Evolutionary conservation across 2,329 filamentous ascomycete genomes (phyloP), one percentile per base, ranked within the genome.

Genomic region (Diatrype stigma): DNA sequence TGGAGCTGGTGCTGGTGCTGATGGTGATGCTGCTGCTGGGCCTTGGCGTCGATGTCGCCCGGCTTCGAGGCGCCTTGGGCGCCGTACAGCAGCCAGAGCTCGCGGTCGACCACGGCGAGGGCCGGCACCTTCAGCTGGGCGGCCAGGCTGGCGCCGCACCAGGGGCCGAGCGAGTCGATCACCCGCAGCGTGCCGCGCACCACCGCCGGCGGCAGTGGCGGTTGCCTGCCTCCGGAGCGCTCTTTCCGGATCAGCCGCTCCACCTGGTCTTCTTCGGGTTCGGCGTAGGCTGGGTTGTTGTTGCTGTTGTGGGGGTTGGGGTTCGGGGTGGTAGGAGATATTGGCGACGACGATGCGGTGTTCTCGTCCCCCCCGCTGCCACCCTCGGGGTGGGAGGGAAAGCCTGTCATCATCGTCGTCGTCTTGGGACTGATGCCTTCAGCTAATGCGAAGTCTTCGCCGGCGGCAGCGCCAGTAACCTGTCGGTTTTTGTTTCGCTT

Each of bases 131-230:
- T 86, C 52, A 91, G 72, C 57, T 86, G 82, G 2, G 85, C 80
- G 17, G 87, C 71, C 49, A 93, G 63, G 64, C 87, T 90, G 3
- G 84, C 88, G 11, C 89, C 89, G 19, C 81, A 79, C 87, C 88
- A 93, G 2, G 87, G 73, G 0, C 89, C 89, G 1, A 92, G 69
- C 1, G 85, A 84, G 54, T 89, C 83, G 2, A 90, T 71, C 2
- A 79, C 85, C 23, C 88, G 78, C 37, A 91, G 71, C 26, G 75
- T 70, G 2, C 86, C 86, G 37, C 81, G 79, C 1, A 82, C 63
- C 5, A 65, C 54, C 4, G 64, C 69, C 44, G 26, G 10, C 59
- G 71, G 58, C 60, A 72, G 58, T 70, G 73, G 10, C 59, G 71
- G 58, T 60, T 71, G 58, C 70, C 73, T 22, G 8, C 17, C 37